Base-by-base conservation (phyloP, 2,329 filamentous ascomycete genomes). In the Verticillium isaacii region DNA sequence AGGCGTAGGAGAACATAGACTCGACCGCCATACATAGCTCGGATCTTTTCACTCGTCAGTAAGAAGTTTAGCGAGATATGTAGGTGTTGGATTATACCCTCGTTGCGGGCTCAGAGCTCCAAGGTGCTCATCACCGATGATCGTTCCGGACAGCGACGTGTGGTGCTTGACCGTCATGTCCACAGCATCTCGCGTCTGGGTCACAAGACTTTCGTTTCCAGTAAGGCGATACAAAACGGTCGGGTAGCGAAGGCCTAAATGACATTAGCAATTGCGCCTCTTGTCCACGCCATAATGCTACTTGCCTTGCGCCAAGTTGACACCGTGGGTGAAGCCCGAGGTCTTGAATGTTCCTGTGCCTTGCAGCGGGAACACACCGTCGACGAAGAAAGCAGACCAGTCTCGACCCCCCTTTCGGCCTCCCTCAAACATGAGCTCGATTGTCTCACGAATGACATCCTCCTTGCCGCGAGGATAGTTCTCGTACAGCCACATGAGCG, bases 271-370 rank as follows among this genome's bases (percentile, higher is more conserved):
- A n/a, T 23, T 5, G 39, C 5, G n/a, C 15, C 36, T 3, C 50
- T 41, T 2, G 19, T 41, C 37, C 37, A 15, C 29, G 5, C 12
- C 37, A 17, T 5, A 2, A 2, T 17, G 5, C 32, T 23, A 32
- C 68, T 65, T 66, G 76, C 76, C 76, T 70, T 79, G 75, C n/a
- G 75, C 77, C 56, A 78, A 68, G 63, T 80, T 79, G 7, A 80
- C 78, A 4, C 76, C 78, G 60, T 80, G 78, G 15, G 73, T 72
- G 58, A 73, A 78, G 8, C 73, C 64, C 32, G 69, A 70, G 61
- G 74, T 75, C 68, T 62, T 71, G 58, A 63, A 71, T 41, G 37
- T 41, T 12, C 17, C 37, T 15, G 37, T 41, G 15, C 37, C 37
- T 12, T 41, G 37, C 37, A 17, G 37, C 37, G 37, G 37, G 6